Percentiles rank a stretch among this genome's conserved stretches.
phyloP scores from a whole-genome alignment of 78 protist genomes.

The Pigoraptor vietnamica region DNA sequence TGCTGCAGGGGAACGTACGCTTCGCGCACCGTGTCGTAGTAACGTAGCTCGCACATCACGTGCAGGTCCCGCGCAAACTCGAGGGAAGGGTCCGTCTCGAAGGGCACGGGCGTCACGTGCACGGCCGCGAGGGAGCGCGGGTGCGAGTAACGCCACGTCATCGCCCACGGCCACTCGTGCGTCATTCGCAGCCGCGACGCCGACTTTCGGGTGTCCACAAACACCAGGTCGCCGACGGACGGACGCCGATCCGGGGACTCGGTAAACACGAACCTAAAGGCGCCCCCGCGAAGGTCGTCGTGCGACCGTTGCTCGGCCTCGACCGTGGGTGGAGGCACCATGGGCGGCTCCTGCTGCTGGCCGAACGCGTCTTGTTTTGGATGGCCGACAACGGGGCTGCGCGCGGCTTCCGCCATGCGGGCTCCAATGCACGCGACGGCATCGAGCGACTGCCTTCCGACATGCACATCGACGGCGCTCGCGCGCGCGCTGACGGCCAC shows the following conservation, averaged over 20 bases:
- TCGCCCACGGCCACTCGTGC: not conserved
- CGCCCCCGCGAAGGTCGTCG: not conserved
- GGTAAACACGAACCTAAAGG: not conserved
- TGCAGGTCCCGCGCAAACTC: not conserved
- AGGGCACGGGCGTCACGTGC: not conserved
- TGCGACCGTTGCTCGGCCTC: not conserved
- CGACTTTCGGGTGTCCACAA: not conserved
- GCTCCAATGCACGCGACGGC: not conserved
- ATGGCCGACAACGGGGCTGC: no score
- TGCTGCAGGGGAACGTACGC: not conserved
- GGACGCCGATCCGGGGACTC: not conserved
- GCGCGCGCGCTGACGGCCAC: not conserved
- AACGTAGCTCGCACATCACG: not conserved
- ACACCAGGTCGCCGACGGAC: not conserved
- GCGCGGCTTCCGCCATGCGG: no score
- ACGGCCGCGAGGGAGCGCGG: not conserved
- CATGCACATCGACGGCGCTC: not conserved
- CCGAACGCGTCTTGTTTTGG: no score
- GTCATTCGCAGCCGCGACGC: not conserved
- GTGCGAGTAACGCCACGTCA: not conserved
- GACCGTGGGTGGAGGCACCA: no score
- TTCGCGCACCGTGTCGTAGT: not conserved
- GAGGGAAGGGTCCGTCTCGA: not conserved
- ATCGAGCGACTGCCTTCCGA: not conserved
- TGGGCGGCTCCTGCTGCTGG: no score